A percentile compares a stretch with the other conserved stretches of the same genome.
Evolutionary conservation across 2,329 filamentous ascomycete genomes (phyloP).

Genomic region (Tolypocladium guangdongense): DNA sequence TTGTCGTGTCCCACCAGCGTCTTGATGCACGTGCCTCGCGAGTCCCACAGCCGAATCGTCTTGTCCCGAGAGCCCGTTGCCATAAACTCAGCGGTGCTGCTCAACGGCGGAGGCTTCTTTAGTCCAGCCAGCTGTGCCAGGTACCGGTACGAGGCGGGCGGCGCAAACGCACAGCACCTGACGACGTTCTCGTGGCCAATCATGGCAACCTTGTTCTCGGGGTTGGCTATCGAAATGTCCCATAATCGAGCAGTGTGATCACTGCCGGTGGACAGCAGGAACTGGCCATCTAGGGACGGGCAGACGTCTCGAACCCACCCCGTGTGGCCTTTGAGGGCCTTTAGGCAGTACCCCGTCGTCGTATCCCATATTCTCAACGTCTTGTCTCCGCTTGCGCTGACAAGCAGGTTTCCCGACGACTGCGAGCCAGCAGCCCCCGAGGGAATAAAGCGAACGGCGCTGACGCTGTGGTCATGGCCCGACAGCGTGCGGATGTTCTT

Average conservation of each 20-base stretch:
- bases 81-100: constrained; percentile 73
- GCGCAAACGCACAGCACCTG: constrained; percentile 80
- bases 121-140: constrained; percentile 68
- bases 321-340: constrained; percentile 69
- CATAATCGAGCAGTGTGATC: constrained; percentile 75
- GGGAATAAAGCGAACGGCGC: constrained; percentile 75
- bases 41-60: constrained; percentile 81
- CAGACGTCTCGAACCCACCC: constrained; percentile 83
- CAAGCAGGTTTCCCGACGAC: constrained; percentile 71
- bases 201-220: constrained; percentile 66
- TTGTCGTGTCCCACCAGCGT: constrained; percentile 85
- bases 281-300: constrained; percentile 75
- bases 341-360: constrained; percentile 80
- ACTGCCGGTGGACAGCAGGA: constrained; percentile 67
- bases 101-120: constrained; percentile 67
- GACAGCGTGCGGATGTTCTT: constrained; percentile 89
- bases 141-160: constrained; percentile 65
- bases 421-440: constrained; percentile 68
- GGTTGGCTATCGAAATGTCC: constrained; percentile 56
- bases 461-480: constrained; percentile 85
- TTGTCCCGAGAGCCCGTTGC: constrained; percentile 87
- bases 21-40: constrained; percentile 72
- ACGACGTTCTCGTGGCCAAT: constrained; percentile 77
- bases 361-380: constrained; percentile 84
- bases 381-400: constrained; percentile 75